Evolutionary conservation across 2,329 filamentous ascomycete species (phyloP), one percentile per base, ranked within the genome.

Genomic region (Apiospora pterosperma): DNA sequence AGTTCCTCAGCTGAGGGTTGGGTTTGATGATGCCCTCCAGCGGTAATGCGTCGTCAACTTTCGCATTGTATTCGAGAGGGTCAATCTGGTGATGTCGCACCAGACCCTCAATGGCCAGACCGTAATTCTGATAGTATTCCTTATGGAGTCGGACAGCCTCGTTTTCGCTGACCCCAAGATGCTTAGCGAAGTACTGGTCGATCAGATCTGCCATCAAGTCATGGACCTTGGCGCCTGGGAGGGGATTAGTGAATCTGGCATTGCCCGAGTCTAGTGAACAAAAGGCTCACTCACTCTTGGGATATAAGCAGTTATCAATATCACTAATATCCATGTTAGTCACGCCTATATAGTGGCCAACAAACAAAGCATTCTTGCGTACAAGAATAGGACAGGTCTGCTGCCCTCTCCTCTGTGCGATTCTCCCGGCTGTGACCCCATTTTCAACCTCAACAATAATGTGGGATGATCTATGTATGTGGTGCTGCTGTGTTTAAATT

Each of bases 291-390:
- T 78, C 74, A 93, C 92, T 94, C 79, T 90, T 93, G 0, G 94
- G 89, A 74, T 97, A 98, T 64, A 98, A 87, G 79, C 96, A 99
- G 75, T 99, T 99, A 83, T 99, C 96, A 74, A 99, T 98, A 76
- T 99, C 96, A 75, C 97, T 98, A 34, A 34, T 28, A n/a, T 55
- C 3, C 16, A 34, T 55, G 48, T 55, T 34, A 55, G 48, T n/a
- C 4, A 19, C 86, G 23, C 34, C 11, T 63, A 16, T 38, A 16
- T 58, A 10, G 16, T 59, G 3, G 19, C 36, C 16, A 52, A 19
- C 28, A 38, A 69, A 79, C 76, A 34, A 34, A 34, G 28, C 11
- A n/a, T n/a, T 10, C 12, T 3, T 55, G 28, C 48, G 8, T 65
- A 82, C 80, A 82, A 82, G 70, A 82, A 82, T 39, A 82, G 75